Percentiles rank a stretch among this genome's conserved stretches.
Evolutionary conservation across 1,284 basidiomycete species (phyloP).

Genomic region (Cryptococcus jaspeensis): DNA sequence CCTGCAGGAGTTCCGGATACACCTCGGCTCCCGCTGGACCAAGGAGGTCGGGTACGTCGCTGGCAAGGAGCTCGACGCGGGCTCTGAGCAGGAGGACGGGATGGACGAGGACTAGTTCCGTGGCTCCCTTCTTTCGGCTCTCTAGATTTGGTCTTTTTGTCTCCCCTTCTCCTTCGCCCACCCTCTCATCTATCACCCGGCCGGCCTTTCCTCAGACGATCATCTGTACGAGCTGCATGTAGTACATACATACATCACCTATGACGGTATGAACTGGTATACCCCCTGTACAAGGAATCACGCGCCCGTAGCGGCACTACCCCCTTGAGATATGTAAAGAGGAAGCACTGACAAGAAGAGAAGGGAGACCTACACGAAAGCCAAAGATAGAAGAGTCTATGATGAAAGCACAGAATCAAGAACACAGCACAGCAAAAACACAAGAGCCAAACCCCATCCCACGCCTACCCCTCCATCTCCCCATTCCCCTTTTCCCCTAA

Average conservation of each 20-base stretch:
- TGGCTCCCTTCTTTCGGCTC: background rate
- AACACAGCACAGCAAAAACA: too few relatives aligned
- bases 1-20: constrained; percentile 63
- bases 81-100: constrained; percentile 25
- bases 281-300: constrained; percentile 7
- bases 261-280: constrained; percentile 14
- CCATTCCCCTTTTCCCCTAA: constrained; percentile 26
- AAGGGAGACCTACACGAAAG: background rate
- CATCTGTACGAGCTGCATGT: constrained; percentile 9
- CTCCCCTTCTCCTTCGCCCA: background rate
- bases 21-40: constrained; percentile 71
- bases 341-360: background rate
- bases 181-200: background rate
- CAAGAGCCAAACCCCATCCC: background rate
- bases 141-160: background rate
- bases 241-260: constrained; percentile 26
- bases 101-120: constrained; percentile 40
- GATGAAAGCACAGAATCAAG: too few relatives aligned
- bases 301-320: background rate
- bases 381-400: background rate
- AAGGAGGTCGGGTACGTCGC: constrained; percentile 62
- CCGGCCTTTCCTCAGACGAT: too few relatives aligned
- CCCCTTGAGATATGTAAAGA: background rate
- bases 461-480: constrained; percentile 4
- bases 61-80: constrained; percentile 58